Conservation (phyloP, 306 rosid species). For the Myrica gale region DNA sequence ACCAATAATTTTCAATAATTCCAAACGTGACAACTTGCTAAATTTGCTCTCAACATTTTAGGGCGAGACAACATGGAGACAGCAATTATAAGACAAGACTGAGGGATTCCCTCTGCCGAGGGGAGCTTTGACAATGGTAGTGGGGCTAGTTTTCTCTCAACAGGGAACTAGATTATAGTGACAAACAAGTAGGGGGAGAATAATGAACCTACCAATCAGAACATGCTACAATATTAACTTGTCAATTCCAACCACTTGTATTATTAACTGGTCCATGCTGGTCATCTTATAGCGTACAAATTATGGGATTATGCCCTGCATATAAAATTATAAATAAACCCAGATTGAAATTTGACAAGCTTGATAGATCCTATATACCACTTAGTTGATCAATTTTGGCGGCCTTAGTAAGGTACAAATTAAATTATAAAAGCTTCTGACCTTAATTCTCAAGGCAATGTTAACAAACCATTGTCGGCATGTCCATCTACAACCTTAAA, state of each 20-base stretch:
- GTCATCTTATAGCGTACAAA: no score
- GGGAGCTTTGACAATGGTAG: not conserved
- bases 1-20: no score
- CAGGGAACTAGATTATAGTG: not conserved
- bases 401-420: no score
- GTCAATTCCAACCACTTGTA: not conserved
- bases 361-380: no score
- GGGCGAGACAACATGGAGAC: not conserved
- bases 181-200: not conserved
- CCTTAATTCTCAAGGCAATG: no score
- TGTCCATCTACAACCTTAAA: no score
- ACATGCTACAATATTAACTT: not conserved
- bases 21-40: not conserved
- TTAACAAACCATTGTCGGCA: no score
- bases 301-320: no score
- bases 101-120: not conserved
- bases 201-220: not conserved
- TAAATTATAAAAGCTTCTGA: no score
- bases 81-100: not conserved
- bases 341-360: no score
- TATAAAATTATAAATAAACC: no score
- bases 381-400: no score
- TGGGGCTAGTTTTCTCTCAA: conserved; percentile 1
- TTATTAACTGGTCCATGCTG: not conserved
- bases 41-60: not conserved